phyloP scores from a whole-genome alignment of 441 rosid species.

The Omphalea diandra region DNA sequence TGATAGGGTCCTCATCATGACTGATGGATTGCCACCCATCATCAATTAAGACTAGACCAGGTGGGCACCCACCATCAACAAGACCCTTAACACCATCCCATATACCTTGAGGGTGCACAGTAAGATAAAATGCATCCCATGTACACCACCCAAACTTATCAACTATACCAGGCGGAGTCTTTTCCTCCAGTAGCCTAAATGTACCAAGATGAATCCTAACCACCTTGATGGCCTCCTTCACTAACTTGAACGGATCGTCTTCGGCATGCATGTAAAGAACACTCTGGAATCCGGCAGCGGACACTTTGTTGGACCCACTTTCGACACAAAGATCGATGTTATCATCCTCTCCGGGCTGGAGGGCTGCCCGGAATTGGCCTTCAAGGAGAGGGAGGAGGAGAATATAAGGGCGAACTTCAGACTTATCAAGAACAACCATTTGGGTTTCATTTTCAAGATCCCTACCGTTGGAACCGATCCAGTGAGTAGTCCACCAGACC shows the following conservation, averaged over 20 bases:
- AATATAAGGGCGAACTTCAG: constrained; percentile 64
- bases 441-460: constrained; percentile 84
- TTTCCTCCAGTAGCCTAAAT: constrained; percentile 70
- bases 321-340: constrained; percentile 71
- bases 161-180: constrained; percentile 73
- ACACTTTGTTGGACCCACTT: constrained; percentile 70
- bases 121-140: constrained; percentile 90
- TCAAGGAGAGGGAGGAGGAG: constrained; percentile 70
- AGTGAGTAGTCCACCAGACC: constrained; percentile 96
- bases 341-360: constrained; percentile 62
- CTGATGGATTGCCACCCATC: constrained; percentile 95
- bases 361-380: constrained; percentile 64
- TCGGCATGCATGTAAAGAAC: constrained; percentile 62
- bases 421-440: constrained; percentile 55
- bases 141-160: constrained; percentile 98
- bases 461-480: constrained; percentile 73
- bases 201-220: constrained; percentile 61
- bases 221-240: constrained; percentile 72
- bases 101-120: constrained; percentile 73
- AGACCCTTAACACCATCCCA: constrained; percentile 70
- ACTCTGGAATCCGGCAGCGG: constrained; percentile 42
- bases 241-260: constrained; percentile 61
- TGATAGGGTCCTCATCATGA: constrained; percentile 57
- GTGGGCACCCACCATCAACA: constrained; percentile 89
- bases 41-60: constrained; percentile 80